phyloP scores from a whole-genome alignment of 2,329 filamentous ascomycete species.

The Microsporum audouinii region DNA sequence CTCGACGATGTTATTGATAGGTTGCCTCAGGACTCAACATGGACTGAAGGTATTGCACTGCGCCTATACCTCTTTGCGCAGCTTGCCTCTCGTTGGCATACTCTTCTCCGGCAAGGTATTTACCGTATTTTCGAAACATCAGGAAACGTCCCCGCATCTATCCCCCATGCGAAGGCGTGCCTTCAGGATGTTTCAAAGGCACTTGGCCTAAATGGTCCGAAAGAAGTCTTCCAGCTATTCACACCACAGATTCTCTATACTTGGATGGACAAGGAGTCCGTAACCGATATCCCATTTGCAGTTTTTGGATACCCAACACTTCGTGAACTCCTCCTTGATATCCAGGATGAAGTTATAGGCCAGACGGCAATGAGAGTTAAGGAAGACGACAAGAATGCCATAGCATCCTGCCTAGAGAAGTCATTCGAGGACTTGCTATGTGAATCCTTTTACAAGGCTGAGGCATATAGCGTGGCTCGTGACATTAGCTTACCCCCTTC shows the following conservation, averaged over 20 bases:
- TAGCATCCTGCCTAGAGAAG: conserved; percentile 49
- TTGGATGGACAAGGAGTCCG: conserved; percentile 59
- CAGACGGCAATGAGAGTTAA: conserved; percentile 73
- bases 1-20: conserved; percentile 72
- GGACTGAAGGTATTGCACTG: conserved; percentile 72
- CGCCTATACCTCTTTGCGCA: conserved; percentile 64
- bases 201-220: conserved; percentile 54
- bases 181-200: conserved; percentile 53
- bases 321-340: conserved; percentile 55
- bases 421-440: conserved; percentile 49
- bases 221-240: conserved; percentile 69
- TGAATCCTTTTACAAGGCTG: conserved; percentile 60
- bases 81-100: conserved; percentile 73
- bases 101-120: conserved; percentile 70
- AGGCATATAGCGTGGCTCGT: conserved; percentile 74
- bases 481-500: conserved; percentile 47
- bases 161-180: conserved; percentile 61
- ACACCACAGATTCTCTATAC: conserved; percentile 82
- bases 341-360: conserved; percentile 65
- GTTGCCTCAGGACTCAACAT: conserved; percentile 61
- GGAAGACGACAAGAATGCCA: conserved; percentile 47
- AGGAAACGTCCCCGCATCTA: conserved; percentile 54
- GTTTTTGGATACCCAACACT: conserved; percentile 71
- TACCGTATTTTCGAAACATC: conserved; percentile 93
- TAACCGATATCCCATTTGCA: conserved; percentile 67